These are phyloP conservation scores for Pholiota conissans DNA, from an alignment of 768 basidiomycete species.

Conservation along the genomic window DNA sequence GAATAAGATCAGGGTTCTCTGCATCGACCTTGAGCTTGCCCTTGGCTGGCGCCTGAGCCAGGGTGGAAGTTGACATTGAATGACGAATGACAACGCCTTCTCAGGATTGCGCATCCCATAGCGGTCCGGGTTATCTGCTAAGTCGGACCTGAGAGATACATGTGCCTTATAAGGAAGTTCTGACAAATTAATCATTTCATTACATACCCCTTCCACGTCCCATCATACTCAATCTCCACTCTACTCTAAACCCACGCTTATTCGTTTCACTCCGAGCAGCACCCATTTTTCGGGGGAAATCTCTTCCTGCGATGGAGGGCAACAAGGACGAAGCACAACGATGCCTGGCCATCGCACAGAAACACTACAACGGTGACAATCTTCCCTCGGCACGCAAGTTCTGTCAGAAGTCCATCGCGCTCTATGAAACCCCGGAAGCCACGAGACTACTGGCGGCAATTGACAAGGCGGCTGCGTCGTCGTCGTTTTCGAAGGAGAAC, in stretches of 20 bases:
- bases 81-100: not conserved
- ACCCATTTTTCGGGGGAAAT: conserved; percentile 1
- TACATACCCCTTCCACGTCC: conserved; percentile 21
- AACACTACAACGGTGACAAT: conserved; percentile 72
- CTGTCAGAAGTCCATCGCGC: conserved; percentile 80
- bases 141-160: conserved; percentile 1
- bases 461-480: conserved; percentile 50
- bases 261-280: conserved; percentile 3
- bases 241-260: not conserved
- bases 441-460: conserved; percentile 64
- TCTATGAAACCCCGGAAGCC: conserved; percentile 82
- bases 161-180: not conserved
- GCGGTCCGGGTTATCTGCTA: conserved; percentile 19
- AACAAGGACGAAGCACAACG: conserved; percentile 90
- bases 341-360: conserved; percentile 77
- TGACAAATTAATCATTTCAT: conserved; percentile 8
- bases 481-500: conserved; percentile 43
- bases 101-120: not conserved
- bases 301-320: conserved; percentile 58
- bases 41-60: conserved; percentile 11
- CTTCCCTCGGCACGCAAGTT: conserved; percentile 82
- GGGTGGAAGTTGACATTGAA: conserved; percentile 17
- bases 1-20: conserved; percentile 62
- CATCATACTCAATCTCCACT: conserved; percentile 2
- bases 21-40: conserved; percentile 23